phyloP scores from a whole-genome alignment of 805 yeast species.

The Blastobotrys mokoenaii region DNA sequence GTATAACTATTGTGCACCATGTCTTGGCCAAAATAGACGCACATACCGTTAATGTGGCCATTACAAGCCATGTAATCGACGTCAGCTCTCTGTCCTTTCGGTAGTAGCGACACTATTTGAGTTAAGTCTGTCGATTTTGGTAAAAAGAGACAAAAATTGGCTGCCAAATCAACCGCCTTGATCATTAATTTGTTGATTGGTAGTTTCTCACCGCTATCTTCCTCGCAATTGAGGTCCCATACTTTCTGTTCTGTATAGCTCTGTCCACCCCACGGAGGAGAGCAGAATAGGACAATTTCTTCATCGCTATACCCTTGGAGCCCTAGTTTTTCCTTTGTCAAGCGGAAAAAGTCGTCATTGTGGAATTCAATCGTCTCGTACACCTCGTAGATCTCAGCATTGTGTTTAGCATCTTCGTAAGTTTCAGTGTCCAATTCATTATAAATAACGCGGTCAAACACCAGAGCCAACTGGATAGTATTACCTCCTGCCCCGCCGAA shows the following conservation, averaged over 20 bases:
- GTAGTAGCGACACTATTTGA: conserved; percentile 10
- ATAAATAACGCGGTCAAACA: conserved; percentile 26
- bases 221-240: conserved; percentile 12
- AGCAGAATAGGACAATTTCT: conserved; percentile 52
- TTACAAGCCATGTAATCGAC: conserved; percentile 13
- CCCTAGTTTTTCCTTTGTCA: conserved; percentile 9
- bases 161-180: conserved; percentile 8
- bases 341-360: conserved; percentile 42
- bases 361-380: conserved; percentile 39
- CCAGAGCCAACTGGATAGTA: conserved; percentile 57
- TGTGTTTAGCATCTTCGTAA: conserved; percentile 33
- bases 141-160: conserved; percentile 16
- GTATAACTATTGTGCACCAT: conserved; percentile 1
- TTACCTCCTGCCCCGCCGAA: conserved; percentile 91
- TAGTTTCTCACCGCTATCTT: not conserved
- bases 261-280: conserved; percentile 92
- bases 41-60: conserved; percentile 14
- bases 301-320: not conserved
- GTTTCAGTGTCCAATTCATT: conserved; percentile 22
- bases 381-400: conserved; percentile 57
- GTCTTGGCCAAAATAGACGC: conserved; percentile 12
- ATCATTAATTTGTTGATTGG: not conserved
- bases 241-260: conserved; percentile 29
- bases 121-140: conserved; percentile 18
- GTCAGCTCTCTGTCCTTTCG: conserved; percentile 3